Evolutionary conservation across 2,329 filamentous ascomycete species (phyloP).

Genomic region (Xenosphaeropsis pyriputrescens): DNA sequence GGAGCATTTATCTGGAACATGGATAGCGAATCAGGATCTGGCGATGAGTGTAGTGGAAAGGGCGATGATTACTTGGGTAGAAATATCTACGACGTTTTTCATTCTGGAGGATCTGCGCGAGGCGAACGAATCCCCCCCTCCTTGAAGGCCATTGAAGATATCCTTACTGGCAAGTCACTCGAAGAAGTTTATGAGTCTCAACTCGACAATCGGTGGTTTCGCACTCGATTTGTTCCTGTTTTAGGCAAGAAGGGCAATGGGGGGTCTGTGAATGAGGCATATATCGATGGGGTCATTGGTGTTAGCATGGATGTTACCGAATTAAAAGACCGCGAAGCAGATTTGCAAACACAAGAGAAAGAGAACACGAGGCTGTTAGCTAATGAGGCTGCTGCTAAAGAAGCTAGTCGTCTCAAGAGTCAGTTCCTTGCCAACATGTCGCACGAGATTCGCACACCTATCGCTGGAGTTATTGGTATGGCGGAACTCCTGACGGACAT

Average conservation of each 20-base stretch:
- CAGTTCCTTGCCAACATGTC: conserved; percentile 73
- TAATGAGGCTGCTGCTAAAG: conserved; percentile 65
- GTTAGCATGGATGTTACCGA: conserved; percentile 73
- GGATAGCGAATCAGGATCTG: conserved; percentile 13
- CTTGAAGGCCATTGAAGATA: conserved; percentile 43
- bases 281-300: conserved; percentile 59
- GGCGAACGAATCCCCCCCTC: conserved; percentile 23
- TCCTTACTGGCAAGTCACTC: conserved; percentile 42
- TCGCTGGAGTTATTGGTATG: conserved; percentile 72
- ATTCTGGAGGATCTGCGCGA: conserved; percentile 9
- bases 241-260: conserved; percentile 38
- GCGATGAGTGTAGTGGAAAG: conserved; percentile 19
- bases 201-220: conserved; percentile 45
- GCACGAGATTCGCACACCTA: conserved; percentile 67
- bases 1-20: conserved; percentile 43
- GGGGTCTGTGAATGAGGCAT: conserved; percentile 29
- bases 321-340: conserved; percentile 46
- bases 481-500: conserved; percentile 59
- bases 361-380: conserved; percentile 59
- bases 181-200: conserved; percentile 47
- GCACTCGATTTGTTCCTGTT: conserved; percentile 57
- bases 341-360: conserved; percentile 46
- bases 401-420: conserved; percentile 66
- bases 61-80: conserved; percentile 31
- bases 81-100: conserved; percentile 51